Percentiles rank a stretch among this genome's conserved stretches.
Evolutionary conservation across 1,284 basidiomycete genomes (phyloP).

Genomic region (Boletus coffeatus): DNA sequence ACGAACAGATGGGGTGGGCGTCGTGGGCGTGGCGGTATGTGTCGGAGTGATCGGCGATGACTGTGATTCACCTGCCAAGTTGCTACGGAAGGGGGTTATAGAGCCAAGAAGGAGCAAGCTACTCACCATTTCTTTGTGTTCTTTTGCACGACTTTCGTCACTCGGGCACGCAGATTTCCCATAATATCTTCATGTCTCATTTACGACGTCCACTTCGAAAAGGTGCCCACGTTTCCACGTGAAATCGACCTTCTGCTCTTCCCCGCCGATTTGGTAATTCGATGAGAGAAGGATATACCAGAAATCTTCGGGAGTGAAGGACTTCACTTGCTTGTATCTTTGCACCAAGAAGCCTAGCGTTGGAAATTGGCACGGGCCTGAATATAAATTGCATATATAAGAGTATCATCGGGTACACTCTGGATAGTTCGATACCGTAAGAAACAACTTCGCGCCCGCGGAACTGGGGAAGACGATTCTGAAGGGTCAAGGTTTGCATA

Average conservation of each 20-base stretch:
- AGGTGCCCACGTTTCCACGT: slow-evolving; percentile 85
- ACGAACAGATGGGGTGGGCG: too few species aligned
- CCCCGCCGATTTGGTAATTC: slow-evolving; percentile 37
- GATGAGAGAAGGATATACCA: slow-evolving; percentile 87
- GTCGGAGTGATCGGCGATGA: too few species aligned
- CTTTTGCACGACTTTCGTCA: slow-evolving; percentile 78
- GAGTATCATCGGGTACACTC: slow-evolving; percentile 5
- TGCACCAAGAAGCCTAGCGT: slow-evolving; percentile 98
- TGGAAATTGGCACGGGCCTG: slow-evolving; percentile 97
- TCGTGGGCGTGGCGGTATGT: too few species aligned
- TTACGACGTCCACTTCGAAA: slow-evolving; percentile 69
- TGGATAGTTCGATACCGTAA: slow-evolving; percentile 45
- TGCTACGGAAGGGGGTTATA: too few species aligned
- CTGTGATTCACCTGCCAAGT: too few species aligned
- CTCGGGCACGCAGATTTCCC: slow-evolving; percentile 57
- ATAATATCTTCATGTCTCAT: slow-evolving; percentile 72
- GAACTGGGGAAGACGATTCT: slow-evolving; percentile 59
- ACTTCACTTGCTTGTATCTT: slow-evolving; percentile 86
- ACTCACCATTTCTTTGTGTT: slow-evolving; percentile 89
- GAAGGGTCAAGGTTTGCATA: slow-evolving; percentile 78
- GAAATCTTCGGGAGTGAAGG: slow-evolving; percentile 89
- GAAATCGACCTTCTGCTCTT: slow-evolving; percentile 61
- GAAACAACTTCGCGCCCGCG: slow-evolving; percentile 51
- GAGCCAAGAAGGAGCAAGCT: too few species aligned
- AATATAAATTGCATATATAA: slow-evolving; percentile 20